A percentile compares a stretch with the other conserved stretches of the same genome.
Conservation (phyloP, 2,329 filamentous ascomycete genomes). For the Colletotrichum kahawae region DNA sequence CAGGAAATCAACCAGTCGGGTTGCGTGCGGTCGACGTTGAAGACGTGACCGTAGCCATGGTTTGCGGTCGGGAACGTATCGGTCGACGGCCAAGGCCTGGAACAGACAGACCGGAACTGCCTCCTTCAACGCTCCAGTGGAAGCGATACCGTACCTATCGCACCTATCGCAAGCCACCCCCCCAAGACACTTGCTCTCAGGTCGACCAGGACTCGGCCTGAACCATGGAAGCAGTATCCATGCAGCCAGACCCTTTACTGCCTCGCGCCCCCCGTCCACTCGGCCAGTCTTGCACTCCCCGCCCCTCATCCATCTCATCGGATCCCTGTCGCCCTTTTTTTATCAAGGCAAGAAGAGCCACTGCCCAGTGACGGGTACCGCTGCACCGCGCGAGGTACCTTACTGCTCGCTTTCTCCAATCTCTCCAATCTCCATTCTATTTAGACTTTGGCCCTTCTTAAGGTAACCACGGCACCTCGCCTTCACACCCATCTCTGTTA, state of each 20-base stretch:
- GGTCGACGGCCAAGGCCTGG: not conserved
- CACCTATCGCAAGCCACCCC: conserved; percentile 12
- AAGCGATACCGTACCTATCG: not conserved
- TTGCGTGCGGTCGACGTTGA: not conserved
- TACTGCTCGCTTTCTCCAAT: not conserved
- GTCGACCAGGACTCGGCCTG: not conserved
- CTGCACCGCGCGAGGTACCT: not conserved
- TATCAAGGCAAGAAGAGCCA: not conserved
- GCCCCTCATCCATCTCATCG: conserved; percentile 4
- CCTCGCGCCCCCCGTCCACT: not conserved
- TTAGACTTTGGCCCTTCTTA: conserved; percentile 16
- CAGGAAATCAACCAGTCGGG: not conserved
- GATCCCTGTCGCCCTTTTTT: conserved; percentile 3
- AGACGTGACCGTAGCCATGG: not conserved
- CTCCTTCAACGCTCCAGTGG: not conserved
- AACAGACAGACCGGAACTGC: not conserved
- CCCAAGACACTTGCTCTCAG: not conserved
- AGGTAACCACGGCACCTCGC: not conserved
- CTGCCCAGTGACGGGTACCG: not conserved
- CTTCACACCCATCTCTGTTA: not conserved
- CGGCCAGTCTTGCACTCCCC: not conserved
- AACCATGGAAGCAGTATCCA: not conserved
- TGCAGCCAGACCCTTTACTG: conserved; percentile 17
- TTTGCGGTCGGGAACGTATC: not conserved
- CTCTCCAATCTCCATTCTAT: conserved; percentile 13